A percentile compares a stretch with the other conserved stretches of the same genome.
Conservation (phyloP, 2,329 filamentous ascomycete genomes). For the Monosporascus sp. region DNA sequence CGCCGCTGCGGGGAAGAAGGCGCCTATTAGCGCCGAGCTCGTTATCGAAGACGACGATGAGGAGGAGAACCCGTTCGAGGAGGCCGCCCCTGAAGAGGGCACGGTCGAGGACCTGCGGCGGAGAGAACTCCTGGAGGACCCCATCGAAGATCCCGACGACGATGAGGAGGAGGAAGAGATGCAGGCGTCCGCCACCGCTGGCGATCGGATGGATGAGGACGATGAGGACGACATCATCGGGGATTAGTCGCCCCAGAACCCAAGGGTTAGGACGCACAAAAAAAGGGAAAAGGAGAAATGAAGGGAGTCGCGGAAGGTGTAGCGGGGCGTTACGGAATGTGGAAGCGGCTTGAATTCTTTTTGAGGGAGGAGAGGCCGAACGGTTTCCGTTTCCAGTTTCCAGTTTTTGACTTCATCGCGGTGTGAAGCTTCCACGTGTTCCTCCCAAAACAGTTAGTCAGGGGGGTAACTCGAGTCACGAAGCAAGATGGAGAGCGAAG, state of each 20-base stretch:
- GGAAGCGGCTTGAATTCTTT: no score
- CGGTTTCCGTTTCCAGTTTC: no score
- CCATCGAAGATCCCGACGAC: constrained; percentile 36
- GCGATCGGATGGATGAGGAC: constrained; percentile 24
- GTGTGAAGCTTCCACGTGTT: no score
- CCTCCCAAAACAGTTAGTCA: no score
- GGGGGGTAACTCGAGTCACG: no score
- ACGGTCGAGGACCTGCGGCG: constrained; percentile 52
- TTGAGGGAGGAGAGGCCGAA: no score
- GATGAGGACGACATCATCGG: constrained; percentile 32
- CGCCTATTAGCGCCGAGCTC: constrained; percentile 39
- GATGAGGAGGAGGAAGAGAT: constrained; percentile 25
- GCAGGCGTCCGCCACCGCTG: constrained; percentile 11
- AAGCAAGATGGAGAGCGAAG: no score
- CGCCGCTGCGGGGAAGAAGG: constrained; percentile 32
- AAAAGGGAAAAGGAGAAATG: no score
- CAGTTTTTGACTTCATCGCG: no score
- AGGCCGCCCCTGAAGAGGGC: constrained; percentile 51
- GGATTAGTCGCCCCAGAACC: constrained; percentile 23
- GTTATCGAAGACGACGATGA: constrained; percentile 37
- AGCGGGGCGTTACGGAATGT: no score
- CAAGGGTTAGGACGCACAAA: no score
- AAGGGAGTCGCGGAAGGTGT: no score
- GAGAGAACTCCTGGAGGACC: constrained; percentile 49
- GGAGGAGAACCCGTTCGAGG: constrained; percentile 38